Conservation (phyloP, 176 grass and related monocot species). For the Urochloa ruziziensis region DNA sequence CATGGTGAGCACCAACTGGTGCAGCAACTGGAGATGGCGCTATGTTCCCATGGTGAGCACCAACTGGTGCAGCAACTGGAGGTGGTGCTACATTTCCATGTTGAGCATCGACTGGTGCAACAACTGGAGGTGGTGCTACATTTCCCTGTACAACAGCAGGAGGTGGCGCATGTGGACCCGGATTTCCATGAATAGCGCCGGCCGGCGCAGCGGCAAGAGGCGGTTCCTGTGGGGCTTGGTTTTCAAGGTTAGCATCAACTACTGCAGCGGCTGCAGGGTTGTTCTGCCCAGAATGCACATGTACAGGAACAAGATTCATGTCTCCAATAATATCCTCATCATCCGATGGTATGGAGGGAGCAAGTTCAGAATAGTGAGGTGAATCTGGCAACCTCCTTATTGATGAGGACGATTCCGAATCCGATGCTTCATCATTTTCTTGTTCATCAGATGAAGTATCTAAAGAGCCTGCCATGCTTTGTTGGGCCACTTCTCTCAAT, state of each 20-base stretch:
- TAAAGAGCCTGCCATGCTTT: background rate
- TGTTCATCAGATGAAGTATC: background rate
- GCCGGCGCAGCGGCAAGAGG: no score
- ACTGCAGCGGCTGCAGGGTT: background rate
- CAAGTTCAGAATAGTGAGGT: background rate
- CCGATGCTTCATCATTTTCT: background rate
- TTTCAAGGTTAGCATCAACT: background rate
- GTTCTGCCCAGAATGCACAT: background rate
- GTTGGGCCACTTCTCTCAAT: background rate
- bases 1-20: no score
- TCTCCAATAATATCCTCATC: background rate
- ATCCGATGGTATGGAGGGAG: background rate
- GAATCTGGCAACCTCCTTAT: background rate
- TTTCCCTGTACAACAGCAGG: no score
- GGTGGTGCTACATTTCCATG: no score
- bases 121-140: no score
- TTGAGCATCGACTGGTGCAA: no score
- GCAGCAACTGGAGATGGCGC: no score
- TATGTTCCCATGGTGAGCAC: no score
- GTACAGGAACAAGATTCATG: background rate
- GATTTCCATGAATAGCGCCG: no score
- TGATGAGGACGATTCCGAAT: background rate
- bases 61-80: no score
- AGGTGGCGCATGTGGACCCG: no score
- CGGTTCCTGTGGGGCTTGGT: background rate